Base-by-base conservation (phyloP, 2,329 filamentous ascomycete genomes). In the Talaromyces atroroseus region DNA sequence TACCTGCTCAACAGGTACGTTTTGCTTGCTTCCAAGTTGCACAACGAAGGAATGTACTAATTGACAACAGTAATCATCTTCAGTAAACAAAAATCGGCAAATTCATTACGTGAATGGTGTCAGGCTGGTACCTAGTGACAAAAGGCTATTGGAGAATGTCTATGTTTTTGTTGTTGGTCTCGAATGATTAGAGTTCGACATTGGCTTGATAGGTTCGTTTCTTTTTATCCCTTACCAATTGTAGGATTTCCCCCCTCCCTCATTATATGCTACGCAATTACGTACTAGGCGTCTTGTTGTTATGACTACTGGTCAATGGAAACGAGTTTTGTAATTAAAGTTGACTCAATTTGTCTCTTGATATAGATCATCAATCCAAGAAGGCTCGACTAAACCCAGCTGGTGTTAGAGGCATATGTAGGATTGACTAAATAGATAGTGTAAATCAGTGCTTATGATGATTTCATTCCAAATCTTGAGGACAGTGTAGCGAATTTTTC, bases 1-100 rank as follows among this genome's bases (percentile, higher is more conserved):
- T 96, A 82, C 86, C 88, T 64, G 83, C 88, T 61, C 90, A 95
- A 72, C 89, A 91, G 78, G 89, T 92, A 79, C 71, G 82, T 74
- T 46, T 14, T 8, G n/a, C 20, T 6, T 10, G 2, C 20, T 21
- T 14, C 1, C 34, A n/a, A 38, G 26, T 8, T 29, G 26, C 26
- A 8, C 38, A 42, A 20, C 38, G 10, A 23, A 12, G 8, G 8
- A 44, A 44, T 18, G 18, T 21, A 21, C 20, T 42, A 20, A 21
- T 44, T 23, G 40, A 44, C 20, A 40, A 40, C 10, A 44, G 40
- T 44, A 44, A 44, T 44, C 20, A 44, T 14, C n/a, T 44, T 23
- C 18, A 20, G 14, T 23, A 21, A 21, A 23, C 40, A 23, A 20
- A 6, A 21, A 11, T 44, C 12, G 20, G 40, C 40, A 44, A 23